phyloP scores from a whole-genome alignment of 2,329 filamentous ascomycete species.

The Hawksworthiomyces lignivorus region DNA sequence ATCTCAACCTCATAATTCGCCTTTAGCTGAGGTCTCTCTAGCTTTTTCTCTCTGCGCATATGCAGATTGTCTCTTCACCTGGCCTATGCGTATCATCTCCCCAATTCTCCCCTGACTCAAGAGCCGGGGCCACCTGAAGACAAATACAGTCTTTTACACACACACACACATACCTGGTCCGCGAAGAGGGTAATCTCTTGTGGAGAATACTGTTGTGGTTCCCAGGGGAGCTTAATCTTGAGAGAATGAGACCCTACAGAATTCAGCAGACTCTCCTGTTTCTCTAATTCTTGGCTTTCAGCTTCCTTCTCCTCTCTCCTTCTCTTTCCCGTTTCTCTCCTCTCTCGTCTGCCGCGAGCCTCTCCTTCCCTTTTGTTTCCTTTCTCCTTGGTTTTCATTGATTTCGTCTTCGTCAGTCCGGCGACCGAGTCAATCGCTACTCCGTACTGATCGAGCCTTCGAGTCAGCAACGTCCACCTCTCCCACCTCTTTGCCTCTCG shows the following conservation, averaged over 20 bases:
- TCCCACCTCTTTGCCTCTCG: not conserved
- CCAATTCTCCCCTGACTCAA: constrained; percentile 1
- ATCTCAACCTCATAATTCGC: not conserved
- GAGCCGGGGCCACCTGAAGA: constrained; percentile 2
- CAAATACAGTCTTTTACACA: not conserved
- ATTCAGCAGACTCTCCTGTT: not conserved
- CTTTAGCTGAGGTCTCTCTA: not conserved
- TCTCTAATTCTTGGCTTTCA: not conserved
- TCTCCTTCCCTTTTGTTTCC: not conserved
- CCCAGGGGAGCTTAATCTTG: constrained; percentile 10
- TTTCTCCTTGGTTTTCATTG: too few relatives aligned
- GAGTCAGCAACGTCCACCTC: too few relatives aligned
- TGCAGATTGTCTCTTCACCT: not conserved
- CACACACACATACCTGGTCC: too few relatives aligned
- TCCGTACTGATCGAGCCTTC: too few relatives aligned
- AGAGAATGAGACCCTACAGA: constrained; percentile 1
- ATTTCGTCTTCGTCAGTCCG: too few relatives aligned
- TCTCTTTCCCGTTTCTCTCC: not conserved
- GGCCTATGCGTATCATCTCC: not conserved
- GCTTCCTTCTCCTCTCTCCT: not conserved
- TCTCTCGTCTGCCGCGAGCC: not conserved
- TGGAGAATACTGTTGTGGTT: constrained; percentile 7
- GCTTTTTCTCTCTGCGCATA: not conserved
- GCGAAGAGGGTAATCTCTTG: too few relatives aligned
- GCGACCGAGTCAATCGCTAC: too few relatives aligned